Evolutionary conservation across 495 filamentous ascomycete genomes (phyloP).

Genomic region (Lasiosphaeria hispida): DNA sequence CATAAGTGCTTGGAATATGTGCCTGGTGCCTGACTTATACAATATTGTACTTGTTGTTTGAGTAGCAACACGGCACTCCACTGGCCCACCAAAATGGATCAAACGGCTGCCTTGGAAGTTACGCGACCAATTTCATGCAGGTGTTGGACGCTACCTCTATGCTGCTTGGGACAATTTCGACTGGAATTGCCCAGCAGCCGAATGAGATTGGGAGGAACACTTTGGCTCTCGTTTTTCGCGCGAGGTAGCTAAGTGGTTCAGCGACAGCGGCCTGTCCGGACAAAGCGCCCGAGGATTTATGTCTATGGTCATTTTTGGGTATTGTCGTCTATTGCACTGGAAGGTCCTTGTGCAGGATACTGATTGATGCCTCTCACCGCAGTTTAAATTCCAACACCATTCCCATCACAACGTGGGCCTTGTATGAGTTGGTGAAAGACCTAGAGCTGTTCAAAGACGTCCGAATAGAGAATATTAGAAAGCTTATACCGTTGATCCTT

Average conservation of each 20-base stretch:
- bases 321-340: background rate
- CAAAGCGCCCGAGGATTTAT: constrained; percentile 8
- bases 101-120: constrained; percentile 50
- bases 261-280: constrained; percentile 17
- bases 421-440: constrained; percentile 29
- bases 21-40: too few relatives aligned
- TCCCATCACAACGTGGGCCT: constrained; percentile 23
- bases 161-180: constrained; percentile 13
- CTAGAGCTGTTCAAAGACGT: constrained; percentile 17
- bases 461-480: constrained; percentile 15
- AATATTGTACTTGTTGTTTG: too few relatives aligned
- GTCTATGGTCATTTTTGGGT: constrained; percentile 8
- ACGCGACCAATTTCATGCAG: constrained; percentile 12
- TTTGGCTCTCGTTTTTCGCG: constrained; percentile 27
- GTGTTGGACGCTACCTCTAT: constrained; percentile 3
- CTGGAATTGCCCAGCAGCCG: constrained; percentile 16
- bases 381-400: constrained; percentile 32
- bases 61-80: too few relatives aligned
- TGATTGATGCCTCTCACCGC: background rate
- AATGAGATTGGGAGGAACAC: constrained; percentile 29
- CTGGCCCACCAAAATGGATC: constrained; percentile 48
- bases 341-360: background rate
- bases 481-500: constrained; percentile 9
- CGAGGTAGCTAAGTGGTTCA: constrained; percentile 22
- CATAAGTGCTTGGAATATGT: too few relatives aligned